These are phyloP conservation scores for Lippia alba DNA, from an alignment of 305 asterid genomes.

Conservation along the genomic window DNA sequence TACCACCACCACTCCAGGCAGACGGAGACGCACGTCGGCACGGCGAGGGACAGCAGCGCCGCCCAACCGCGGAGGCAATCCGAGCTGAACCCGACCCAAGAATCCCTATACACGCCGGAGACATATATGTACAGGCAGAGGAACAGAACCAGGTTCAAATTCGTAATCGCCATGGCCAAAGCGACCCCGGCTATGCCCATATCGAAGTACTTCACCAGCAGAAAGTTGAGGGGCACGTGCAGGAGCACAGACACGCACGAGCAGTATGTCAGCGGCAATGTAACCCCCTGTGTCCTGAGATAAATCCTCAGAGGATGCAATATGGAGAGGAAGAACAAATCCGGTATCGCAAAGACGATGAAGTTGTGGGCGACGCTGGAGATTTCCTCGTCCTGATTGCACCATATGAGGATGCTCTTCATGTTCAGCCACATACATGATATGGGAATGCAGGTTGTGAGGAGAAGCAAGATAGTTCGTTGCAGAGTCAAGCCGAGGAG, in stretches of 20 bases:
- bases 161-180: slow-evolving; percentile 74
- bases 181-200: slow-evolving; percentile 85
- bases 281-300: slow-evolving; percentile 71
- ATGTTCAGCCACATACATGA: slow-evolving; percentile 86
- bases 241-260: slow-evolving; percentile 59
- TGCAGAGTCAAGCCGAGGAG: slow-evolving; percentile 84
- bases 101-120: slow-evolving; percentile 63
- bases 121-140: slow-evolving; percentile 55
- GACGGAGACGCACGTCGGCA: slow-evolving; percentile 83
- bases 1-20: slow-evolving; percentile 99
- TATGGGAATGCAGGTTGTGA: slow-evolving; percentile 73
- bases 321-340: slow-evolving; percentile 75
- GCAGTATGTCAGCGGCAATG: slow-evolving; percentile 77
- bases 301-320: slow-evolving; percentile 82
- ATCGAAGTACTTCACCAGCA: slow-evolving; percentile 52
- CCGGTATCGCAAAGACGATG: slow-evolving; percentile 80
- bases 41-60: slow-evolving; percentile 54
- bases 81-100: slow-evolving; percentile 68
- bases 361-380: slow-evolving; percentile 77
- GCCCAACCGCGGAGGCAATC: slow-evolving; percentile 85
- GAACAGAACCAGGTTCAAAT: slow-evolving; percentile 65
- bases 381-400: slow-evolving; percentile 82
- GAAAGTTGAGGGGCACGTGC: slow-evolving; percentile 76
- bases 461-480: slow-evolving; percentile 77
- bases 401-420: slow-evolving; percentile 67